Percentiles rank a stretch among this genome's conserved stretches.
Evolutionary conservation across 1,284 basidiomycete genomes (phyloP).

Genomic region (Rhodotorula sp.): DNA sequence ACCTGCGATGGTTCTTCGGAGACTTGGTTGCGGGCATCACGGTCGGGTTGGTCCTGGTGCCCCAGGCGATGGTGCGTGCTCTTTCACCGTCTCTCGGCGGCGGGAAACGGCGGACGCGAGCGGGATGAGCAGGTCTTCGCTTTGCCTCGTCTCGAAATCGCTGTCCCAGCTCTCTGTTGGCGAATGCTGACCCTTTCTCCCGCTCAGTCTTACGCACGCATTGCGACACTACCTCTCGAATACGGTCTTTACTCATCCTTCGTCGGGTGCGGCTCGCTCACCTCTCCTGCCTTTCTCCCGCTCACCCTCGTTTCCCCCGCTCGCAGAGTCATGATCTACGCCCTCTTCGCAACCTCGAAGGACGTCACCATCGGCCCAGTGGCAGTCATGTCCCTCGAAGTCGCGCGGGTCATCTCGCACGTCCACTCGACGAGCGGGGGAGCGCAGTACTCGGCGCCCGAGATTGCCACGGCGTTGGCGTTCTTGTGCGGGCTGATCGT

Average conservation of each 20-base stretch:
- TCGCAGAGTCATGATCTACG: constrained; percentile 18
- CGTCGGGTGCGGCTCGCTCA: constrained; percentile 58
- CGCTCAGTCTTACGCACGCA: constrained; percentile 56
- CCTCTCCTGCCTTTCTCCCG: background rate
- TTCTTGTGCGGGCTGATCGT: constrained; percentile 90
- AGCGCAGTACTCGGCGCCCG: constrained; percentile 49
- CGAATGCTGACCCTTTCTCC: background rate
- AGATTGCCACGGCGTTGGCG: constrained; percentile 81
- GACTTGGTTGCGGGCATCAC: constrained; percentile 51
- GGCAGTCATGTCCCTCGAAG: constrained; percentile 93
- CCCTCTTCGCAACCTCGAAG: constrained; percentile 91
- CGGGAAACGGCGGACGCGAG: too few relatives aligned
- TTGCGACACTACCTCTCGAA: constrained; percentile 79
- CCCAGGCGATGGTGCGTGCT: constrained; percentile 28
- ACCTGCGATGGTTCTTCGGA: constrained; percentile 35
- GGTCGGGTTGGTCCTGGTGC: constrained; percentile 45
- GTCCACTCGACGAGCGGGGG: constrained; percentile 55
- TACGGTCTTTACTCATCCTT: constrained; percentile 97
- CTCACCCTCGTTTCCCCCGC: background rate
- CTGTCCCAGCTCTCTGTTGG: background rate
- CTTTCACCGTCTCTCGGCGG: too few relatives aligned
- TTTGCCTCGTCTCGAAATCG: too few relatives aligned
- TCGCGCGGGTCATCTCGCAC: constrained; percentile 70
- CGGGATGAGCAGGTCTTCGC: background rate
- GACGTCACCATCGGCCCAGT: constrained; percentile 81